Base-by-base conservation (phyloP, 352 stramenopile species). In the Pythium graminicola region DNA sequence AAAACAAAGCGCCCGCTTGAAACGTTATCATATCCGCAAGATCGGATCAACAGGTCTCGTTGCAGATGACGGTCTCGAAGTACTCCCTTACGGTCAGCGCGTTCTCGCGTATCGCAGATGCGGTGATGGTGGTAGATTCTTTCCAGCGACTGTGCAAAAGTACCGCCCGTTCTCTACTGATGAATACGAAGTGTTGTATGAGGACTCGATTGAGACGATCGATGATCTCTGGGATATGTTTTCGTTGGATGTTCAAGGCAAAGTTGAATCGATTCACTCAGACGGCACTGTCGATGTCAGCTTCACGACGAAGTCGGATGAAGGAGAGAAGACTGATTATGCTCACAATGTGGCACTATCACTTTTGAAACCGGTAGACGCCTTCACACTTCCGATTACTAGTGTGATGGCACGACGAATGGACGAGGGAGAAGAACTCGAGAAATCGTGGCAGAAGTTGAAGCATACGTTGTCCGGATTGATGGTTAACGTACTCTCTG, bases 21-120 rank as follows among this genome's bases (percentile, higher is more conserved):
- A 73, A 39, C 66, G 76, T 7, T 76, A 64, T 24, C 62, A 73
- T 16, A 23, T 89, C 4, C 64, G 72, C 43, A 89, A 87, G 32
- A 36, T 87, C n/a, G 62, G 61, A 3, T 48, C 67, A 7, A 74
- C 74, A 5, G 71, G 72, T 10, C 70, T 83, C 14, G 46, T 85
- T 3, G 69, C 76, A 10, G 62, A 77, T 28, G 59, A 84, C 24
- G 70, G 62, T 22, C 62, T 71, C 7, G 72, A 86, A 23, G 60
- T 78, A 16, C 58, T 89, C 7, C 54, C 62, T 19, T 89, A 70
- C 29, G 72, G 81, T 14, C 72, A 89, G 42, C 78, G 67, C 3
- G 75, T 89, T 8, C 62, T 89, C 33, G 79, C 76, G 31, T 87
- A 84, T 50, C 76, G 79, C 11, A 56, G 54, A 31, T 84, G 76